A percentile compares a stretch with the other conserved stretches of the same genome.
phyloP scores from a whole-genome alignment of 1,139 yeast species.

The Yarrowia galli region DNA sequence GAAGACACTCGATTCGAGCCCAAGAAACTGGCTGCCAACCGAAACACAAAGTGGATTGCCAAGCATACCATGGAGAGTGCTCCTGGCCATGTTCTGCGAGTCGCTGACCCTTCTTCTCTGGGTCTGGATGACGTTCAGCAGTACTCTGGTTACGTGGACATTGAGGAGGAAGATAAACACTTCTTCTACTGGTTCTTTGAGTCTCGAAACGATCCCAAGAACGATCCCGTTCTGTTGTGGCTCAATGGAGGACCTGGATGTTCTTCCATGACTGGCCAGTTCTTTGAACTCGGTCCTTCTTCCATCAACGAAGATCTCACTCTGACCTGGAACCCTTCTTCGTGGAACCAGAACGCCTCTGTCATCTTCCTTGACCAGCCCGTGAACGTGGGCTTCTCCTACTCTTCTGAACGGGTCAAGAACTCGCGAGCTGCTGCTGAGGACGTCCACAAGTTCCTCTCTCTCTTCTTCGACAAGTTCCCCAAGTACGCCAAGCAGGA shows the following conservation, averaged over 20 bases:
- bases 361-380: constrained; percentile 78
- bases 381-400: constrained; percentile 78
- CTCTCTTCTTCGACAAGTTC: constrained; percentile 88
- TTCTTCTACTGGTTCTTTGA: constrained; percentile 83
- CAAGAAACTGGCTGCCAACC: constrained; percentile 23
- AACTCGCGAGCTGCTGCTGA: constrained; percentile 77
- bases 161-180: constrained; percentile 82
- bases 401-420: constrained; percentile 48
- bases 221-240: constrained; percentile 73
- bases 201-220: constrained; percentile 68
- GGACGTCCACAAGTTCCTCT: constrained; percentile 91
- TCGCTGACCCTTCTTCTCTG: constrained; percentile 46
- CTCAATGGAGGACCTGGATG: constrained; percentile 86
- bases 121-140: constrained; percentile 56
- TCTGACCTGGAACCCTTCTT: constrained; percentile 63
- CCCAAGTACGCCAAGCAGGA: constrained; percentile 75
- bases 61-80: constrained; percentile 15
- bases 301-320: constrained; percentile 58
- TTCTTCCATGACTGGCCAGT: constrained; percentile 69
- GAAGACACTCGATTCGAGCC: constrained; percentile 26
- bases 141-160: constrained; percentile 73
- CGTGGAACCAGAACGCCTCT: constrained; percentile 75
- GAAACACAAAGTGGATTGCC: constrained; percentile 35
- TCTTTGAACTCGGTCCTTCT: constrained; percentile 74
- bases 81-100: constrained; percentile 45